Conservation (phyloP, 257 asterid genomes). For the Ajuga chamaepitys region DNA sequence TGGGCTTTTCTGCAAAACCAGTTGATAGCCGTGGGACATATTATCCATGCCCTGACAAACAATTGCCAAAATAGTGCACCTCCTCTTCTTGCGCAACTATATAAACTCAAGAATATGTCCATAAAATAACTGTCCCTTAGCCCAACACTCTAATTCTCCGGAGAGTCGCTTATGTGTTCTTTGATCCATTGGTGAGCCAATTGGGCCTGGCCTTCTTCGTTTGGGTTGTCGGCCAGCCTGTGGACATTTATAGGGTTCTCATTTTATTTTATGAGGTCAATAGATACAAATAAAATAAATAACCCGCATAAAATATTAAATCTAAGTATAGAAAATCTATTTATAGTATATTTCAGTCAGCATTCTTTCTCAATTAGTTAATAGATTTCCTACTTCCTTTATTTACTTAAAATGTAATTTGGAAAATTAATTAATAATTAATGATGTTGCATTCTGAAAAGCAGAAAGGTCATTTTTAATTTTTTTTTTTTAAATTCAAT, state of each 20-base stretch:
- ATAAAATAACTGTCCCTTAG: slow-evolving; percentile 22
- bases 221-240: slow-evolving; percentile 25
- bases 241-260: background rate
- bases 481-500: no score
- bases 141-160: slow-evolving; percentile 22
- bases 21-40: slow-evolving; percentile 37
- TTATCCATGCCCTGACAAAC: slow-evolving; percentile 38
- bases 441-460: no score
- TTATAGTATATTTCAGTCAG: no score
- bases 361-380: no score
- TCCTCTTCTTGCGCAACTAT: slow-evolving; percentile 29
- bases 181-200: slow-evolving; percentile 33
- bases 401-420: no score
- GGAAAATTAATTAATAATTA: no score
- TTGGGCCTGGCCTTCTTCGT: slow-evolving; percentile 17
- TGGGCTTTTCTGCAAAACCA: slow-evolving; percentile 30
- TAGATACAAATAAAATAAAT: no score
- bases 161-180: slow-evolving; percentile 29
- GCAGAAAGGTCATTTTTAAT: no score
- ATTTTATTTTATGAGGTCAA: no score
- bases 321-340: no score
- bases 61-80: slow-evolving; percentile 48
- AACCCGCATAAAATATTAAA: no score
- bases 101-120: slow-evolving; percentile 19
- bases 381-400: no score